Base-by-base conservation (phyloP, 148 eudicot genomes). In the Spergularia marina region DNA sequence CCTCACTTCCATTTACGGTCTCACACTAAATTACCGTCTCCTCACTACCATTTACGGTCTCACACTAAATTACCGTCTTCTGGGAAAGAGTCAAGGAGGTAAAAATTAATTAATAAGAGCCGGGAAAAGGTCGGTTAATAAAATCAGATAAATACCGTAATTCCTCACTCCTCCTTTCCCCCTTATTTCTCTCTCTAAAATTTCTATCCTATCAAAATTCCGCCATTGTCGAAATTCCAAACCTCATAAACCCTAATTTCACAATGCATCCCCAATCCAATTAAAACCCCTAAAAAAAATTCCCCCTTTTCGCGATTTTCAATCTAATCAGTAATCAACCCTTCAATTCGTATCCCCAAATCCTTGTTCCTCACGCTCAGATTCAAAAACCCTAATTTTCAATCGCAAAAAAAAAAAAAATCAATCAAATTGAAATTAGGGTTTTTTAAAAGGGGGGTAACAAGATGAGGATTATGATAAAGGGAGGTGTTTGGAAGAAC, bases 401-500 rank as follows among this genome's bases (percentile, higher is more conserved):
- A 62, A 62, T 30, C 30, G 4, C 23, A 7, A 12, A 18, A 23
- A 58, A n/a, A 58, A n/a, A 2, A n/a, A 58, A 58, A 58, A 30
- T 30, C 62, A 58, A 21, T 23, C 20, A 58, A 68, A 64, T 9
- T 64, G 16, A 59, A 72, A 12, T 41, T 41, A 13, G 56, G 53
- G 68, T 12, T 79, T 5, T 13, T 68, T 16, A 9, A 18, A 41
- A 57, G 74, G 74, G 65, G n/a, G 65, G 65, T 54, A 51, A 44
- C 77, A 91, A 86, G 75, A 95, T 95, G 99, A 95, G 96, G 99
- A 95, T 95, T 68, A 95, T 90, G 99, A 92, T 95, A 54, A 95
- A 95, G 83, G 99, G 99, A 7, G 97, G 99, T 58, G 99, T 95
- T 68, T 95, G 99, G 99, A 95, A 95, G 80, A 95, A 95, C 90